Conservation (phyloP, 1,139 yeast species). For the Geotrichum carabidarum region DNA sequence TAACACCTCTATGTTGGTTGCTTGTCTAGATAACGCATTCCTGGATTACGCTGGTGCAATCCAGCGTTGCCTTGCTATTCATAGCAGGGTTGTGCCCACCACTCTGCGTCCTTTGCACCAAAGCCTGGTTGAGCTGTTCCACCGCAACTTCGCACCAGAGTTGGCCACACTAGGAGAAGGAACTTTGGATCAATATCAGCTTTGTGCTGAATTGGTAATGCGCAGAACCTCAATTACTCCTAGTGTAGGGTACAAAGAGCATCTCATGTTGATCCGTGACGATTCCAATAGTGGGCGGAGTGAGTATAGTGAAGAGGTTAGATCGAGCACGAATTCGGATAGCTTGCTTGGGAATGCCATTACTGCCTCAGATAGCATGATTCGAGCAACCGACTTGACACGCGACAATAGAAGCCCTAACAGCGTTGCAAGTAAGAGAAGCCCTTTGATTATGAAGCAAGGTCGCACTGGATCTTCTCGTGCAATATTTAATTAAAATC, state of each 20-base stretch:
- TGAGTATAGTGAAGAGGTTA: slow-evolving; percentile 13
- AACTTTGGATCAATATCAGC: slow-evolving; percentile 18
- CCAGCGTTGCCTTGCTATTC: slow-evolving; percentile 62
- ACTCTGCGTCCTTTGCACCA: slow-evolving; percentile 59
- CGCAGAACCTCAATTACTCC: slow-evolving; percentile 16
- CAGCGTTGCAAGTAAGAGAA: slow-evolving; percentile 10
- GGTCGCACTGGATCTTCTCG: slow-evolving; percentile 9
- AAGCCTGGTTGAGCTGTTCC: slow-evolving; percentile 58
- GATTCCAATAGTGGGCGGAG: neutral
- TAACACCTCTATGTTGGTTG: slow-evolving; percentile 39
- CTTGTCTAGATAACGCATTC: slow-evolving; percentile 56
- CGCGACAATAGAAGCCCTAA: slow-evolving; percentile 9
- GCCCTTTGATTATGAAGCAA: slow-evolving; percentile 12
- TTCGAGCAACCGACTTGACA: slow-evolving; percentile 16
- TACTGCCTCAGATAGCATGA: slow-evolving; percentile 21
- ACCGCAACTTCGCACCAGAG: slow-evolving; percentile 65
- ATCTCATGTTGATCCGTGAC: neutral
- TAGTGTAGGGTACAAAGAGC: slow-evolving; percentile 6
- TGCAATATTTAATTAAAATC: slow-evolving; percentile 13
- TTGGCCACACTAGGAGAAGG: slow-evolving; percentile 42
- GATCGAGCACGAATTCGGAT: slow-evolving; percentile 17
- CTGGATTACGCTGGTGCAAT: slow-evolving; percentile 64
- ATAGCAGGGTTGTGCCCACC: slow-evolving; percentile 58
- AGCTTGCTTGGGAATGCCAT: slow-evolving; percentile 21
- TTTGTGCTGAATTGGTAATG: slow-evolving; percentile 13